phyloP scores from a whole-genome alignment of 345 rosid species.

The Mallotus nudiflorus region DNA sequence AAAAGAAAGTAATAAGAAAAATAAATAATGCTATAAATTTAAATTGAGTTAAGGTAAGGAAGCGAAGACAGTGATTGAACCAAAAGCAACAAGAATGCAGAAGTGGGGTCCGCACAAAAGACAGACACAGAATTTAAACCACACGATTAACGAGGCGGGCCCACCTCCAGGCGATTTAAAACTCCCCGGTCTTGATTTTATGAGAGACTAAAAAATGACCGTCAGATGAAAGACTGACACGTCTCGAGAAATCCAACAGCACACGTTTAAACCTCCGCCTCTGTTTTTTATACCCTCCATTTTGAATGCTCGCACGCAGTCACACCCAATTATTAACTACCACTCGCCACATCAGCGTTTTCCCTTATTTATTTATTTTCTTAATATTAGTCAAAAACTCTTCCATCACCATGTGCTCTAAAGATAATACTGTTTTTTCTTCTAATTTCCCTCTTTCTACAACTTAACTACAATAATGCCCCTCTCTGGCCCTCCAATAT shows the following conservation, averaged over 20 bases:
- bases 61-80: background rate
- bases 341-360: too few relatives aligned
- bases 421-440: too few relatives aligned
- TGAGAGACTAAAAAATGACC: slow-evolving; percentile 7
- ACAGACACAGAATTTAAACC: slow-evolving; percentile 17
- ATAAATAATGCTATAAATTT: too few relatives aligned
- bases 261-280: slow-evolving; percentile 21
- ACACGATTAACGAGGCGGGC: slow-evolving; percentile 33
- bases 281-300: background rate
- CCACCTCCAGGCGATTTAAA: background rate
- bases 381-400: too few relatives aligned
- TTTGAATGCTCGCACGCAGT: slow-evolving; percentile 16
- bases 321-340: background rate
- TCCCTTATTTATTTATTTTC: too few relatives aligned
- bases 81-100: background rate
- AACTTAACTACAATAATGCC: too few relatives aligned
- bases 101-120: background rate
- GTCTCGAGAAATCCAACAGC: slow-evolving; percentile 39
- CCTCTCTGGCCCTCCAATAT: too few relatives aligned
- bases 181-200: background rate
- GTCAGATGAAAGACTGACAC: slow-evolving; percentile 19
- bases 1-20: too few relatives aligned
- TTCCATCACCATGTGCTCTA: too few relatives aligned
- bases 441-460: too few relatives aligned
- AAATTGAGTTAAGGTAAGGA: too few relatives aligned